A percentile compares a stretch with the other conserved stretches of the same genome.
These are phyloP conservation scores for Buxus sempervirens DNA, from an alignment of 164 flowering plant genomes.

Conservation along the genomic window DNA sequence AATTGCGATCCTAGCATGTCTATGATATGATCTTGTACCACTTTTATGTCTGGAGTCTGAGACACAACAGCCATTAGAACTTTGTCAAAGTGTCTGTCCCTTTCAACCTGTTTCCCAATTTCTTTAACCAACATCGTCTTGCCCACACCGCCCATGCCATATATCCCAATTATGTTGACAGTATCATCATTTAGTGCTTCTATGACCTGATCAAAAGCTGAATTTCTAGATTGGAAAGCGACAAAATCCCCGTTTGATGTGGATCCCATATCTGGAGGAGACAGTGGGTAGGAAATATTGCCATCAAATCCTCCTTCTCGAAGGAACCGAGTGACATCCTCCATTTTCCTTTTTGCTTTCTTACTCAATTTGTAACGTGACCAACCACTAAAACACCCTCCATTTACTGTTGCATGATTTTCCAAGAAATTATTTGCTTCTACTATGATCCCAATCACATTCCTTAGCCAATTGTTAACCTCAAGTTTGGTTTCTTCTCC, in stretches of 20 bases:
- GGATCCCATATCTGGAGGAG: background rate
- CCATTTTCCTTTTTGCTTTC: too few species aligned
- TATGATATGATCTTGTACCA: conserved; percentile 8
- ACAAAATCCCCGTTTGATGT: background rate
- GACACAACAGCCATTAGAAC: conserved; percentile 10
- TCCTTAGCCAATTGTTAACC: conserved; percentile 16
- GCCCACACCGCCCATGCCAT: too few species aligned
- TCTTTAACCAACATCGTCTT: too few species aligned
- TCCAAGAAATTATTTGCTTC: background rate
- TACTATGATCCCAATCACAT: background rate
- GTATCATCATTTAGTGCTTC: background rate
- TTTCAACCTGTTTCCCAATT: too few species aligned
- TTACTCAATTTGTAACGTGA: too few species aligned
- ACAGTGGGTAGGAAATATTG: background rate
- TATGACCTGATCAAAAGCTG: background rate
- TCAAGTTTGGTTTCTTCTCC: conserved; percentile 4
- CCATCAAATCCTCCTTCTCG: background rate
- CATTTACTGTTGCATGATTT: background rate
- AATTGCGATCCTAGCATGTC: conserved; percentile 5
- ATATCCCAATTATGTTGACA: conserved; percentile 2
- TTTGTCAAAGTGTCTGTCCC: conserved; percentile 14
- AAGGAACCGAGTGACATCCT: background rate
- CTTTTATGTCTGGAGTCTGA: background rate
- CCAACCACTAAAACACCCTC: conserved; percentile 10
- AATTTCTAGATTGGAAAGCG: conserved; percentile 1